Percentiles rank a stretch among this genome's conserved stretches.
Evolutionary conservation across 768 basidiomycete genomes (phyloP).

Genomic region (Rhizopogon vulgaris): DNA sequence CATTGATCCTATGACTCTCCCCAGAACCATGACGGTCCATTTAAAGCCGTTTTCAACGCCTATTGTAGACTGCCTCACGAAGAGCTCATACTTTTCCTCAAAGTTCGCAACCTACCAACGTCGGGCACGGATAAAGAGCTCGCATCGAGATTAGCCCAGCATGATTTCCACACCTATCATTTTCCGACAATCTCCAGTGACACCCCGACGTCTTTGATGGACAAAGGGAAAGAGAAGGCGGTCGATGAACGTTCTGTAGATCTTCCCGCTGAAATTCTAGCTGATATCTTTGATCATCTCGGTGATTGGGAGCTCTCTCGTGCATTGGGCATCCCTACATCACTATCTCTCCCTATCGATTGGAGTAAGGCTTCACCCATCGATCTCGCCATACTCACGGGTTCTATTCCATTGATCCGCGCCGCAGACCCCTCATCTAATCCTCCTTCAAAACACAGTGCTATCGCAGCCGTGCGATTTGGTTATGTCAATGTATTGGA

Average conservation of each 20-base stretch:
- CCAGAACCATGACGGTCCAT: constrained; percentile 21
- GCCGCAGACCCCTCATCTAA: constrained; percentile 48
- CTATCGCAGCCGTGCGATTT: constrained; percentile 61
- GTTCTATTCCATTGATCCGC: constrained; percentile 53
- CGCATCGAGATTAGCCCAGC: constrained; percentile 63
- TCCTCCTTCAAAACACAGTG: constrained; percentile 67
- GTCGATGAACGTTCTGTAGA: constrained; percentile 41
- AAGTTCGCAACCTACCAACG: constrained; percentile 63
- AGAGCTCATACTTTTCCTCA: constrained; percentile 72
- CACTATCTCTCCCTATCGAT: constrained; percentile 54
- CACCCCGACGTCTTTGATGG: constrained; percentile 18
- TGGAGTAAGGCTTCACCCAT: constrained; percentile 68
- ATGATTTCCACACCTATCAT: constrained; percentile 71
- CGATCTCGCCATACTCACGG: constrained; percentile 69
- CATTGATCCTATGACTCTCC: constrained; percentile 15
- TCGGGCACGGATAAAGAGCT: constrained; percentile 59
- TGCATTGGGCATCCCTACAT: constrained; percentile 70
- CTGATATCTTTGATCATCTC: constrained; percentile 70
- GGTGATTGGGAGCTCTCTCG: constrained; percentile 83
- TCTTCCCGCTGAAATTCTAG: constrained; percentile 71
- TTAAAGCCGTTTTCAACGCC: constrained; percentile 53
- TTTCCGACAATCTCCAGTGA: constrained; percentile 34
- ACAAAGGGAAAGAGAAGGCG: constrained; percentile 15
- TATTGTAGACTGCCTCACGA: constrained; percentile 62
- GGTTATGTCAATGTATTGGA: constrained; percentile 72